Evolutionary conservation across 495 filamentous ascomycete species (phyloP).

Genomic region (Daldinia grandis): DNA sequence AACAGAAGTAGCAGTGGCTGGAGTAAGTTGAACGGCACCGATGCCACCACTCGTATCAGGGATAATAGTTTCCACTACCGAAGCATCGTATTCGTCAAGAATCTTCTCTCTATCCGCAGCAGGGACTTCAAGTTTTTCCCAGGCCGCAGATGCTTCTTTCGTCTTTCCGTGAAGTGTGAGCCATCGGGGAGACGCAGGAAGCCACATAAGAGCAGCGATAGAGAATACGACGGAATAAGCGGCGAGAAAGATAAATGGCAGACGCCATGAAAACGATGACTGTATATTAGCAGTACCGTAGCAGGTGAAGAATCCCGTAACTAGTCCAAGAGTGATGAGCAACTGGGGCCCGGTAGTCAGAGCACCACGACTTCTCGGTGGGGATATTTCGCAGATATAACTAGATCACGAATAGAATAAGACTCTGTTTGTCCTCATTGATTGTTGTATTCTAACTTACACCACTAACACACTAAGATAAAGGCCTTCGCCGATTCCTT

Average conservation of each 20-base stretch:
- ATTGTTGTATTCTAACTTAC: background rate
- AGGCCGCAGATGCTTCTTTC: slow-evolving; percentile 34
- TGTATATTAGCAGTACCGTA: background rate
- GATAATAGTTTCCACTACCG: too few relatives aligned
- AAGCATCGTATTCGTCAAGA: too few relatives aligned
- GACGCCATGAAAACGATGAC: background rate
- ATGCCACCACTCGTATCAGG: too few relatives aligned
- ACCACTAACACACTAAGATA: background rate
- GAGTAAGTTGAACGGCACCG: too few relatives aligned
- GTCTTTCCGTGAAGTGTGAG: slow-evolving; percentile 46
- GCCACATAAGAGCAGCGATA: slow-evolving; percentile 2
- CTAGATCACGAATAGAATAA: background rate
- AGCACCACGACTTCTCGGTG: background rate
- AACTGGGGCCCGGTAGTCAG: background rate
- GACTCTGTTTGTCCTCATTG: background rate
- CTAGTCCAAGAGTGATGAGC: background rate
- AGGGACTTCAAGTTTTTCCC: slow-evolving; percentile 39
- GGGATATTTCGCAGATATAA: background rate
- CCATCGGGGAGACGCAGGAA: slow-evolving; percentile 58
- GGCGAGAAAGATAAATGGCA: background rate
- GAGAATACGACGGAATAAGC: background rate
- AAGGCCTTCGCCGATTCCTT: background rate
- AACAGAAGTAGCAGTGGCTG: too few relatives aligned
- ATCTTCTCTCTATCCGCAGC: too few relatives aligned
- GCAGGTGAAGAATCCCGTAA: background rate